Evolutionary conservation across 805 yeast species (phyloP), one percentile per base, ranked within the genome.

Genomic region (Candida pseudoglaebosa): DNA sequence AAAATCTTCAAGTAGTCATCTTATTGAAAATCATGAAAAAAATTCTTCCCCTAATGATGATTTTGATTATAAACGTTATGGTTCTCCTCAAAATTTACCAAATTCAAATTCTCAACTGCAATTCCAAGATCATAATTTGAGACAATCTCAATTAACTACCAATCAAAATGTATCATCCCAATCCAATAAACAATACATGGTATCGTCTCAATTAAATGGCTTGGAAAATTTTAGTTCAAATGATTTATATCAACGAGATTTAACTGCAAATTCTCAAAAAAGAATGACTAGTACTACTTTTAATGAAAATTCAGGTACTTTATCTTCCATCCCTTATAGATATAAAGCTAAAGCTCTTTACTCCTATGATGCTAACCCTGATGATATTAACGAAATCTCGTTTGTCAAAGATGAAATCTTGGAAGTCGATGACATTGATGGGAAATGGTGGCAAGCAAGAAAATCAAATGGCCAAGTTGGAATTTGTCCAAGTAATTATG

Each of bases 381-480:
- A 84, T 41, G 99, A 91, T 60, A 88, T 84, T 45, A 89, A 90
- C 54, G 99, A 91, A 65, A 77, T 91, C 17, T 84, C 95, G 4
- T 93, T 91, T 54, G 80, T 74, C 46, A 88, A 90, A 60, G 96
- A 93, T 40, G 98, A 91, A 61, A 67, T 88, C n/a, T 73, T 91
- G 59, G 88, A 82, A 53, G 95, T 91, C 24, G 87, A 87, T 49
- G 97, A 91, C 55, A 87, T 88, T 41, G 85, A 85, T 48, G 97
- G 97, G 33, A 82, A 95, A 65, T 91, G 99, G 99, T 91, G 98
- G 98, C 96, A 89, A 65, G 97, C 96, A 29, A 79, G 84, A 59
- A 78, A 90, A 54, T 73, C 83, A 6, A 84, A 79, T 49, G 99
- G 99, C 24, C 93, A 89, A 59, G 84, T 88, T 32, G 99, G 98